Percentiles rank a stretch among this genome's conserved stretches.
phyloP scores from a whole-genome alignment of 306 rosid genomes.

The Quercus wislizeni region DNA sequence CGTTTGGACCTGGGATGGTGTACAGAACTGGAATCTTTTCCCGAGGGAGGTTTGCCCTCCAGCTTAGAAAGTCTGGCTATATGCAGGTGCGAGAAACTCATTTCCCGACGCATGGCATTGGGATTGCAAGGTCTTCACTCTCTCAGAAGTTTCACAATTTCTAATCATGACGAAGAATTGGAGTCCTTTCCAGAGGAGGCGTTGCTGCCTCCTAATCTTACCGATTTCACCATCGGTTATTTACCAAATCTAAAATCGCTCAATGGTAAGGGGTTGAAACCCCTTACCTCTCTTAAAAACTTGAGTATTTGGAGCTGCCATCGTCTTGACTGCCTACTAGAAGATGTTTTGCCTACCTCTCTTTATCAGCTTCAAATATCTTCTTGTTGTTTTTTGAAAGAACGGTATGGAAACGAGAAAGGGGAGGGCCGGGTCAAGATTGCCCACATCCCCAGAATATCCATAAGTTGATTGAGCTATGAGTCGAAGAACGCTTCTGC shows the following conservation, averaged over 20 bases:
- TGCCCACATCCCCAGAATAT: background rate
- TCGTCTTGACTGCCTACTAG: conserved; percentile 6
- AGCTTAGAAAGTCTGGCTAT: no score
- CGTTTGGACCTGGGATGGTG: fast-evolving
- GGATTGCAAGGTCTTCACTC: no score
- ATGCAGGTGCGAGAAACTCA: fast-evolving
- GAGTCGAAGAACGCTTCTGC: no score
- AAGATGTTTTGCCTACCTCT: background rate
- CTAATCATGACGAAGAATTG: fast-evolving
- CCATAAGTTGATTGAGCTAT: no score
- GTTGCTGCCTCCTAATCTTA: background rate
- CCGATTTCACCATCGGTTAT: fast-evolving
- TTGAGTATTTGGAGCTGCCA: fast-evolving
- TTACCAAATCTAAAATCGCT: background rate
- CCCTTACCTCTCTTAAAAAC: conserved; percentile 17
- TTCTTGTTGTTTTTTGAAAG: background rate
- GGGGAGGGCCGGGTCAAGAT: background rate
- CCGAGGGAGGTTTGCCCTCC: no score
- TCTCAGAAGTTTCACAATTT: no score
- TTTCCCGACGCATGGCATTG: no score
- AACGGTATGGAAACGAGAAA: background rate
- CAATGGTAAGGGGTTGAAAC: conserved; percentile 19
- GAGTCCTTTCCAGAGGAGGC: background rate
- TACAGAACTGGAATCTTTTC: no score
- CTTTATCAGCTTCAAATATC: fast-evolving